Conservation (phyloP, 805 yeast genomes). For the Saccharomycopsis olivae region DNA sequence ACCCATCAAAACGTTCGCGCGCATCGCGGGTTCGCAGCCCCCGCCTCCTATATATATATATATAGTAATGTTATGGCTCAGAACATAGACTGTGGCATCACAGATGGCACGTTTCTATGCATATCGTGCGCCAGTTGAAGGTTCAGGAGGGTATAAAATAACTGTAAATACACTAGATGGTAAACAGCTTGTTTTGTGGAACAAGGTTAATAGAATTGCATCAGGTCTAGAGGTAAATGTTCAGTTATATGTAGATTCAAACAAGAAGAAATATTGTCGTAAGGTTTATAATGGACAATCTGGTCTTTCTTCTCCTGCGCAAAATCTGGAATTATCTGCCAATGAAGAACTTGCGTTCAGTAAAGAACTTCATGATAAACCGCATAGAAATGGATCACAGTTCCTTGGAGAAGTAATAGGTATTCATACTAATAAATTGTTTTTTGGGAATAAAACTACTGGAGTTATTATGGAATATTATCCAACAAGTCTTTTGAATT, state of each 20-base stretch:
- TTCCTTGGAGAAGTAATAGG: background rate
- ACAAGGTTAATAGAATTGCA: no score
- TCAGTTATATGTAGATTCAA: slow-evolving; percentile 1
- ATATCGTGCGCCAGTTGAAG: no score
- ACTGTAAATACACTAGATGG: no score
- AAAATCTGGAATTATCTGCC: background rate
- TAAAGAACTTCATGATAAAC: slow-evolving; percentile 3
- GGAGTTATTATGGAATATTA: slow-evolving; percentile 12
- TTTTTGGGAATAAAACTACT: background rate
- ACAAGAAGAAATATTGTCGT: background rate
- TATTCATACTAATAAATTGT: no score
- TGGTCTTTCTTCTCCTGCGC: background rate
- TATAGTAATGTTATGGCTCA: no score
- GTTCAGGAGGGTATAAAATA: no score
- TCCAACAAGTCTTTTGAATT: slow-evolving; percentile 10
- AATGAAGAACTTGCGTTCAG: slow-evolving; percentile 1
- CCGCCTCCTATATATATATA: no score
- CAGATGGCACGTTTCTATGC: no score
- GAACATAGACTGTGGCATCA: no score
- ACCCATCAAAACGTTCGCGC: no score
- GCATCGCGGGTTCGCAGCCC: no score
- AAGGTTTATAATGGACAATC: slow-evolving; percentile 2
- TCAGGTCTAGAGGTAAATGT: slow-evolving; percentile 12
- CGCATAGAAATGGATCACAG: background rate
- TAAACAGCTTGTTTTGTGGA: no score